phyloP scores from a whole-genome alignment of 441 rosid genomes.

The Breynia disticha region DNA sequence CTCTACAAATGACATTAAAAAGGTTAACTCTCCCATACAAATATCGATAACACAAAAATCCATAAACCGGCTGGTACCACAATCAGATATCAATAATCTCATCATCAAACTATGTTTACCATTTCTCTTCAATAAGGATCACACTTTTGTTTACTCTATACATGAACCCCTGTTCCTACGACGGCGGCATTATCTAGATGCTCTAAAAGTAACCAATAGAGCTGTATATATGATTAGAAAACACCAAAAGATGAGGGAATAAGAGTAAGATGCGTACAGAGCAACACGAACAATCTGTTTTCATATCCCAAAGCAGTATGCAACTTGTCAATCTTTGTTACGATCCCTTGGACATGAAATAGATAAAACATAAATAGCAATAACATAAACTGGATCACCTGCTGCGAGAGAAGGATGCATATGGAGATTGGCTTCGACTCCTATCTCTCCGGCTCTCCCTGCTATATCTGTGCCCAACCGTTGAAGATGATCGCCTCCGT shows the following conservation, averaged over 20 bases:
- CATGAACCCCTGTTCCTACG: no score
- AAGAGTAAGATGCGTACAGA: constrained; percentile 24
- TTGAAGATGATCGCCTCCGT: constrained; percentile 64
- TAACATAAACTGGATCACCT: constrained; percentile 69
- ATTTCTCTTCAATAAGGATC: no score
- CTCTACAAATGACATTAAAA: no score
- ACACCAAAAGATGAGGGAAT: constrained; percentile 8
- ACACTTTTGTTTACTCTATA: no score
- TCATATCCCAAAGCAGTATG: constrained; percentile 26
- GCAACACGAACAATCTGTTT: constrained; percentile 22
- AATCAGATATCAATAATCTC: no score
- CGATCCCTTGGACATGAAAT: constrained; percentile 18
- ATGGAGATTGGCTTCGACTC: constrained; percentile 76
- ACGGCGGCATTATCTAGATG: no score
- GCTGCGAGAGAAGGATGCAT: constrained; percentile 62
- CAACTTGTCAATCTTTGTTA: constrained; percentile 32
- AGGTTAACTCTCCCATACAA: no score
- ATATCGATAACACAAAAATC: no score
- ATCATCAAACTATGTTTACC: no score
- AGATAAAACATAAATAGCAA: constrained; percentile 15
- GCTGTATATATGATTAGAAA: neutral
- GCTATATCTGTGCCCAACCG: constrained; percentile 54
- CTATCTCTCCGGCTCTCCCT: constrained; percentile 72
- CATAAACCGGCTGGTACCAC: no score
- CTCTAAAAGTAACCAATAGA: neutral